These are phyloP conservation scores for Pichia insulana DNA, from an alignment of 805 yeast species.

Conservation along the genomic window DNA sequence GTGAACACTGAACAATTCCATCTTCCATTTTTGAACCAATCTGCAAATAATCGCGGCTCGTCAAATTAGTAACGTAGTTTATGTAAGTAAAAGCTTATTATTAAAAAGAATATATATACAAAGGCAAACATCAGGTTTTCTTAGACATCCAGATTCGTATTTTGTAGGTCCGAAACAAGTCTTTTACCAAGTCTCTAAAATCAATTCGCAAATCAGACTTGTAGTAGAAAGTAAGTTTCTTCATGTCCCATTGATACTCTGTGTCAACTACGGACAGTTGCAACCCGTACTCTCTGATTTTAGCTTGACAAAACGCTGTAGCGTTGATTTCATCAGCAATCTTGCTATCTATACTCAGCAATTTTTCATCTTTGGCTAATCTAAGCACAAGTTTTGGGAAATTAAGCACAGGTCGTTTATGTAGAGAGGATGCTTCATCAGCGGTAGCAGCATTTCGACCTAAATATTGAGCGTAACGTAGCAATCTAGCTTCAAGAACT, in stretches of 20 bases:
- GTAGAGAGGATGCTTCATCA: conserved; percentile 3
- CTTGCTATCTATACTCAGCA: conserved; percentile 49
- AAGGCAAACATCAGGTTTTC: conserved; percentile 3
- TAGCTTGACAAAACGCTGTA: conserved; percentile 47
- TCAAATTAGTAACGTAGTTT: no score
- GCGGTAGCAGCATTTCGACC: conserved; percentile 57
- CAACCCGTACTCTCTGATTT: conserved; percentile 42
- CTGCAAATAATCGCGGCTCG: no score
- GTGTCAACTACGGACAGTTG: conserved; percentile 62
- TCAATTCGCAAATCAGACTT: conserved; percentile 57
- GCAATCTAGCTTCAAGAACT: conserved; percentile 56
- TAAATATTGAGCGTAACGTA: conserved; percentile 57
- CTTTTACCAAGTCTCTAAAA: conserved; percentile 69
- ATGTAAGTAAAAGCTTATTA: no score
- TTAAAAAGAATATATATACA: no score
- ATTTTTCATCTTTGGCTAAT: conserved; percentile 54
- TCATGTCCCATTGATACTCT: conserved; percentile 79
- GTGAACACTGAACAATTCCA: no score
- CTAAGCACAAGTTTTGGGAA: conserved; percentile 62
- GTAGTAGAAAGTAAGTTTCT: conserved; percentile 72
- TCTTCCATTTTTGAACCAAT: no score
- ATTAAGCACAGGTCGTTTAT: conserved; percentile 40
- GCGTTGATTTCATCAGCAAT: conserved; percentile 64
- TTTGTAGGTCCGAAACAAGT: conserved; percentile 64
- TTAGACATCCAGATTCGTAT: conserved; percentile 82